Evolutionary conservation across 805 yeast species (phyloP), one percentile per base, ranked within the genome.

Genomic region (Scheffersomyces stipitis): DNA sequence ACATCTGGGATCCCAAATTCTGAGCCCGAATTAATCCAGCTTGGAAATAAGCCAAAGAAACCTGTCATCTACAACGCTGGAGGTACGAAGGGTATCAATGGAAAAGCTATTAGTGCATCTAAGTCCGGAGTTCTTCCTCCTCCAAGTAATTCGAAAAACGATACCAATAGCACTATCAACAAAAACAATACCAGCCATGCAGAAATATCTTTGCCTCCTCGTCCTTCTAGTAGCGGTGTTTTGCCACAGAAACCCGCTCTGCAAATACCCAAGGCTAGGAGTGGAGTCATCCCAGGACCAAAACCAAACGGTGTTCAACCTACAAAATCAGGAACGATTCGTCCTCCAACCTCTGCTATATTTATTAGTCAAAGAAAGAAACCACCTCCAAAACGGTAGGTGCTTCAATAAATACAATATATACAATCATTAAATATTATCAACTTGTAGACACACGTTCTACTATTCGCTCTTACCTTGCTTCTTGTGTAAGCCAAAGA

Each of bases 331-430:
- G 15, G 29, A 6, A 14, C 15, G 7, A 8, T 14, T 13, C 14
- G 29, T 8, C 16, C n/a, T 13, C 31, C 20, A 12, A 12, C 31
- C 7, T 18, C 40, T 4, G 31, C 32, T 28, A 36, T 36, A 13
- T 36, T 36, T 28, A 36, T 36, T 20, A 31, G 31, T 18, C 30
- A 24, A 24, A 36, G 33, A 15, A 18, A 30, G 28, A 13, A 23
- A 15, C 27, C 15, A 34, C n/a, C n/a, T n/a, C n/a, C n/a, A n/a
- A n/a, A n/a, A n/a, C n/a, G n/a, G n/a, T n/a, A n/a, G n/a, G n/a
- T n/a, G n/a, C n/a, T n/a, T n/a, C n/a, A n/a, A n/a, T n/a, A n/a
- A n/a, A n/a, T n/a, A n/a, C n/a, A n/a, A n/a, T n/a, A n/a, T n/a
- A n/a, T n/a, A n/a, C n/a, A n/a, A n/a, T n/a, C n/a, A n/a, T n/a